Evolutionary conservation across 169 alveolate genomes (phyloP), one percentile per base, ranked within the genome.

Genomic region (Plasmodium ovale): DNA sequence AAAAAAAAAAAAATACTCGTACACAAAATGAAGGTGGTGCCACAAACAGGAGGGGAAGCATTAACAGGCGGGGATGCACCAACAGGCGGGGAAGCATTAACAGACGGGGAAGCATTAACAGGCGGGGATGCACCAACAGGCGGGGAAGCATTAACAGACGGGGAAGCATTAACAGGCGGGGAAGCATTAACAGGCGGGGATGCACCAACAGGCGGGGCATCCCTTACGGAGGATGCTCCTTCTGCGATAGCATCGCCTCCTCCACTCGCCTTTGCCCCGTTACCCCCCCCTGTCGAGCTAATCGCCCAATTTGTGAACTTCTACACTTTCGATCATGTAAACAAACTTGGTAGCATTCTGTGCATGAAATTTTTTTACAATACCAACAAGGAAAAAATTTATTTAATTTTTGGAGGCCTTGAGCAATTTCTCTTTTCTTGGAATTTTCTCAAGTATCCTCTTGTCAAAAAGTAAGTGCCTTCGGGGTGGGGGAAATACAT

Each of bases 401-500:
- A 82, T 42, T 67, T 82, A 51, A 16, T 53, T 82, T 82, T 82
- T 58, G 90, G 90, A 9, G 90, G 90, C 1, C 47, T 82, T 3
- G 90, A 82, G 33, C 90, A 82, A 51, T 82, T 65, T 65, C 90
- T 82, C 42, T 82, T 82, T 42, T 82, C 39, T 16, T 82, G 90
- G 90, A 59, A 82, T 31, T 82, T 82, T 65, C 2, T 29, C 3
- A 82, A 82, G 70, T 82, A 82, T 25, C 82, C 90, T 49, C 54
- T 82, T 9, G 51, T 82, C 16, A 51, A 31, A 51, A 51, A 42
- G 47, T 4, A 56, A 42, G 33, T n/a, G n/a, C n/a, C n/a, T n/a
- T n/a, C n/a, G n/a, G n/a, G n/a, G n/a, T n/a, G n/a, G n/a, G n/a
- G n/a, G n/a, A n/a, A n/a, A n/a, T n/a, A n/a, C 6, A 65, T 35